Evolutionary conservation across 768 basidiomycete species (phyloP), one percentile per base, ranked within the genome.

Genomic region (Russula compacta): DNA sequence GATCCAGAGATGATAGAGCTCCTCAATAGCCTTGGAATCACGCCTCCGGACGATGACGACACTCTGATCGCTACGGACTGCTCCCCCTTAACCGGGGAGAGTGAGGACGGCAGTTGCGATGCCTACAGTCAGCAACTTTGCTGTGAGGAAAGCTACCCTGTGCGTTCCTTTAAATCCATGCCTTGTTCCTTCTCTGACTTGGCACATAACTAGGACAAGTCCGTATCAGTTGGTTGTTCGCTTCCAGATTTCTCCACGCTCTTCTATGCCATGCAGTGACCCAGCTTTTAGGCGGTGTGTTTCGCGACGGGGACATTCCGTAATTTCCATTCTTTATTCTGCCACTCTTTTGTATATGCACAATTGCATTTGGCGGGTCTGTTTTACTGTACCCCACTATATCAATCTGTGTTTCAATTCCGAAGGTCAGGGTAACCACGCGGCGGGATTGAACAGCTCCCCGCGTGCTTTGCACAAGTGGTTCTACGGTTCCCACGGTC

Each of bases 261-360:
- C 4, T n/a, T 32, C 9, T 19, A 15, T 32, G 12, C n/a, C 19
- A 21, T 29, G 40, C 7, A 2, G 33, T 19, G 49, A 51, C 24
- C 24, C 3, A 29, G 24, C 24, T 29, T 35, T 11, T 10, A 46
- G 46, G 46, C 7, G 33, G 15, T 46, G 12, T 52, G 43, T 43
- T 46, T 21, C 33, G 33, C 38, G 38, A 44, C 48, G 38, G 36
- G 49, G 21, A 56, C n/a, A 56, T 35, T 52, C 58, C 60, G 51
- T 32, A 56, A 56, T 47, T 51, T 62, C 58, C 60, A 56, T 32
- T 61, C 61, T 47, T 51, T 62, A 40, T 46, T 53, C 38, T 43
- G 15, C 24, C 61, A 47, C 46, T 62, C 61, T 53, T 62, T 61
- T 61, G 49, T 43, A 58, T 29, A 35, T 8, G 1, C 35, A 39